Evolutionary conservation across 306 rosid species (phyloP).

Genomic region (Cucurbita pepo): DNA sequence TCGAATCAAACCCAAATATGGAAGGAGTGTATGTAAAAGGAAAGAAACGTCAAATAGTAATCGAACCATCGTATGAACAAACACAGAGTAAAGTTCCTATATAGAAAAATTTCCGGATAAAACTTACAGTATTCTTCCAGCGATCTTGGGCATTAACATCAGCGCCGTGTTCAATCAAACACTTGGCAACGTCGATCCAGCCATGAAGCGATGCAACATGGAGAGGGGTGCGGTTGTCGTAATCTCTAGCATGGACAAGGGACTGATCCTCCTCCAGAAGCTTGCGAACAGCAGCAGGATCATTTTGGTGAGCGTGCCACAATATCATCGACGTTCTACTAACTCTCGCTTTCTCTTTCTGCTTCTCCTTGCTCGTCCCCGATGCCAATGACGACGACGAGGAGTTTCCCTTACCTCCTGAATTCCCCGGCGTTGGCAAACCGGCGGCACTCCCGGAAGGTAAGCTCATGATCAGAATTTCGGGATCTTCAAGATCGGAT

Average conservation of each 20-base stretch:
- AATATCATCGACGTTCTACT: constrained; percentile 79
- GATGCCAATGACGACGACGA: constrained; percentile 5
- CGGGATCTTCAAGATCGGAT: constrained; percentile 16
- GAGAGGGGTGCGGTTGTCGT: constrained; percentile 87
- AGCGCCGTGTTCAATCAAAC: constrained; percentile 62
- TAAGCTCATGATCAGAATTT: constrained; percentile 35
- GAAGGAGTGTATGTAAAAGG: not conserved
- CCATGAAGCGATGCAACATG: constrained; percentile 83
- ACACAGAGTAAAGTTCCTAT: not conserved
- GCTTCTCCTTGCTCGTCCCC: constrained; percentile 21
- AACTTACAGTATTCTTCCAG: constrained; percentile 75
- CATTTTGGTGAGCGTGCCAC: constrained; percentile 97
- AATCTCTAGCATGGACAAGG: constrained; percentile 66
- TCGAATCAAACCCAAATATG: not conserved
- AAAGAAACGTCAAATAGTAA: not conserved
- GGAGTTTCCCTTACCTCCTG: constrained; percentile 1
- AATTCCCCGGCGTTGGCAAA: not conserved
- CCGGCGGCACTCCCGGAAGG: constrained; percentile 18
- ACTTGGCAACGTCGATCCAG: constrained; percentile 63
- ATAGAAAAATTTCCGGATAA: not conserved
- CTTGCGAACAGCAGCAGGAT: constrained; percentile 65
- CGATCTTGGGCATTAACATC: constrained; percentile 94
- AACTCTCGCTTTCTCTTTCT: constrained; percentile 74
- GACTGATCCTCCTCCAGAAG: constrained; percentile 86
- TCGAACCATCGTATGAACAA: not conserved